phyloP scores from a whole-genome alignment of 768 basidiomycete genomes.

The Rhodotorula kratochvilovae region DNA sequence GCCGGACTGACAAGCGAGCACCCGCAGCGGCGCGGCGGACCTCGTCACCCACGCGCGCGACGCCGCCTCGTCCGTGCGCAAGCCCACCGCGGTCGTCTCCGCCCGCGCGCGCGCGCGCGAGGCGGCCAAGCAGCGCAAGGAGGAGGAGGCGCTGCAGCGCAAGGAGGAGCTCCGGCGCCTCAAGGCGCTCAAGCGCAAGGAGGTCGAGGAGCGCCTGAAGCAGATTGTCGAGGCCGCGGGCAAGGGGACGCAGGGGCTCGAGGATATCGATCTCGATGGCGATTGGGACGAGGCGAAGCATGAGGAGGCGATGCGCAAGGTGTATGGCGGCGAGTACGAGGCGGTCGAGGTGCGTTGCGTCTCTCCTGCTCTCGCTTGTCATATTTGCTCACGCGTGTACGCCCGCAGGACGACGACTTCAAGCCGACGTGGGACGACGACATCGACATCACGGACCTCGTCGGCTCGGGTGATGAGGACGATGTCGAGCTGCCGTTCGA shows the following conservation, averaged over 20 bases:
- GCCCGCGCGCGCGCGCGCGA: slow-evolving; percentile 80
- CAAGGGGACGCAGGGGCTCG: slow-evolving; percentile 48
- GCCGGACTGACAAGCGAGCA: background rate
- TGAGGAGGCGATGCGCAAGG: slow-evolving; percentile 70
- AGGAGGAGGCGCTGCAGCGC: slow-evolving; percentile 66
- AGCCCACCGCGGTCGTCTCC: slow-evolving; percentile 56
- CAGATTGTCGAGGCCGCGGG: slow-evolving; percentile 69
- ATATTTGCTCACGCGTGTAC: background rate
- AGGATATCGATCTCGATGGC: slow-evolving; percentile 77
- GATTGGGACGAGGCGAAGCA: slow-evolving; percentile 88
- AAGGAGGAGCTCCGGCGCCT: slow-evolving; percentile 76
- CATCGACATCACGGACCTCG: slow-evolving; percentile 70
- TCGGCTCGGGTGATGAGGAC: slow-evolving; percentile 48
- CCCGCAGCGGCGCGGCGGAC: slow-evolving; percentile 58
- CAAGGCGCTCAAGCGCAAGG: slow-evolving; percentile 77
- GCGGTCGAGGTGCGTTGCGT: slow-evolving; percentile 46
- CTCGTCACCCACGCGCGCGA: slow-evolving; percentile 74
- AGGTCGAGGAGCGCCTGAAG: slow-evolving; percentile 70
- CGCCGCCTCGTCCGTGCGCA: slow-evolving; percentile 47
- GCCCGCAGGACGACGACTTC: slow-evolving; percentile 50
- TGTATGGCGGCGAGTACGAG: slow-evolving; percentile 59
- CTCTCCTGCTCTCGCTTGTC: background rate
- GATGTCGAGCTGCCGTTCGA: slow-evolving; percentile 47
- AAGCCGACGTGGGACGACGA: slow-evolving; percentile 93
- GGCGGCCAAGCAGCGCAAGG: slow-evolving; percentile 69